Base-by-base conservation (phyloP, 2,329 filamentous ascomycete species). In the Magnaporthiopsis incrustans region DNA sequence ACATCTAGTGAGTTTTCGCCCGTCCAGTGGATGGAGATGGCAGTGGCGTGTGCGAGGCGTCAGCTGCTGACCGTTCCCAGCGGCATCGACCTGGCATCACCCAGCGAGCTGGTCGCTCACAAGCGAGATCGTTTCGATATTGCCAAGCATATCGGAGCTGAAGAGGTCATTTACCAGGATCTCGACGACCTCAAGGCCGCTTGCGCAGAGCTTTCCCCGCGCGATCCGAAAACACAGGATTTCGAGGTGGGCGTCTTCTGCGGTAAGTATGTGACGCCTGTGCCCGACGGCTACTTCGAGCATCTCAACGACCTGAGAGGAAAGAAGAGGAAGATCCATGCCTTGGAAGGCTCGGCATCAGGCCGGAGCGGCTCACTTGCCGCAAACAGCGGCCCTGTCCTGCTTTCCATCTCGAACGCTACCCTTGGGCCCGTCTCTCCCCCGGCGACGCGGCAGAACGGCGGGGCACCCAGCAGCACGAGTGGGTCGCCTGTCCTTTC, bases 201-300 rank as follows among this genome's bases (percentile, higher is more conserved):
- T 0, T 97, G 93, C 72, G 83, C 87, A 1, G 87, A 92, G 68
- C 83, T 91, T 4, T 87, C 86, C 66, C 82, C 86, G 62, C 78
- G 83, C 64, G 77, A 83, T 66, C 77, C 79, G 44, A 73, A 76
- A 50, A 73, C 84, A 70, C 80, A 80, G 11, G 80, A 88, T 64
- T 97, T 97, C 69, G 94, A 98, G 73, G 87, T 96, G 2, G 93
- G 94, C 63, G 93, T 97, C 11, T 97, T 98, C 78, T 92, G 88
- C 72, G 94, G 94, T 59, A 86, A 87, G 67, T 97, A 97, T 75
- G 82, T 91, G 66, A 97, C 94, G 0, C 86, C 86, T 0, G 89
- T 97, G 1, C 85, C 89, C 1, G 83, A 87, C 8, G 87, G 84
- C 53, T 97, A 97, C 77, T 95, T 97, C 69, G 86, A 91, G 68